Percentiles rank a stretch among this genome's conserved stretches.
phyloP scores from a whole-genome alignment of 768 basidiomycete species.

The Tylopilus sp. region DNA sequence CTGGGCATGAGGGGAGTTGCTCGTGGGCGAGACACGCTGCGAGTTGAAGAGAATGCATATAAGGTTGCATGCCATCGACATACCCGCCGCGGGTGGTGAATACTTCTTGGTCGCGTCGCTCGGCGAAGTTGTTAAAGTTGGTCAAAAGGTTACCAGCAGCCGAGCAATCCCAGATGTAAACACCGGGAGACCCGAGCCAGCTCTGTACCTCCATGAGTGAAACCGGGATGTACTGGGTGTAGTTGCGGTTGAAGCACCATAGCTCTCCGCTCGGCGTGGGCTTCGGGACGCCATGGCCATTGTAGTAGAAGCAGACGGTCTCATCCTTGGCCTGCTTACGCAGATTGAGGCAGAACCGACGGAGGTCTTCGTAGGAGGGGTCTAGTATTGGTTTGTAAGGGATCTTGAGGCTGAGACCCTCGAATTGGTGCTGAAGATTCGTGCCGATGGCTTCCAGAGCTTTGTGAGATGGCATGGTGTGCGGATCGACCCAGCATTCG shows the following conservation, averaged over 20 bases:
- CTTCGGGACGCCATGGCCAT: constrained; percentile 97
- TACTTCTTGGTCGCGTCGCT: constrained; percentile 68
- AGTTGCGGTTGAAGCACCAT: constrained; percentile 97
- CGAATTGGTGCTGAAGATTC: constrained; percentile 93
- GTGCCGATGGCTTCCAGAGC: constrained; percentile 92
- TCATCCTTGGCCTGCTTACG: constrained; percentile 92
- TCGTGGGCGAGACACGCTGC: constrained; percentile 93
- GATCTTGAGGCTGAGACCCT: constrained; percentile 91
- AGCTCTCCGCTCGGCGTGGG: constrained; percentile 94
- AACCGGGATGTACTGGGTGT: constrained; percentile 98
- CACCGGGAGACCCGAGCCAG: constrained; percentile 92
- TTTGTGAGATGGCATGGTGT: constrained; percentile 86
- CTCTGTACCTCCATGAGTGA: constrained; percentile 89
- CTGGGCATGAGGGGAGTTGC: constrained; percentile 89
- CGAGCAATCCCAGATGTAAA: constrained; percentile 99
- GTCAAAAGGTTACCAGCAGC: constrained; percentile 91
- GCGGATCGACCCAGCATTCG: constrained; percentile 98
- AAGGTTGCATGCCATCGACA: constrained; percentile 59
- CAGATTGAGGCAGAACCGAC: constrained; percentile 77
- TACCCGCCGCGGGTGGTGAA: constrained; percentile 57
- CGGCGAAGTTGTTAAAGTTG: constrained; percentile 83
- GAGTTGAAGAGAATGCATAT: constrained; percentile 87
- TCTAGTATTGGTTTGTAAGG: constrained; percentile 93
- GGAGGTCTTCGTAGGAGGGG: constrained; percentile 91
- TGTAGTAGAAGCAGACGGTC: constrained; percentile 94